phyloP scores from a whole-genome alignment of 2,329 filamentous ascomycete species.

The Pseudopyricularia javanii region DNA sequence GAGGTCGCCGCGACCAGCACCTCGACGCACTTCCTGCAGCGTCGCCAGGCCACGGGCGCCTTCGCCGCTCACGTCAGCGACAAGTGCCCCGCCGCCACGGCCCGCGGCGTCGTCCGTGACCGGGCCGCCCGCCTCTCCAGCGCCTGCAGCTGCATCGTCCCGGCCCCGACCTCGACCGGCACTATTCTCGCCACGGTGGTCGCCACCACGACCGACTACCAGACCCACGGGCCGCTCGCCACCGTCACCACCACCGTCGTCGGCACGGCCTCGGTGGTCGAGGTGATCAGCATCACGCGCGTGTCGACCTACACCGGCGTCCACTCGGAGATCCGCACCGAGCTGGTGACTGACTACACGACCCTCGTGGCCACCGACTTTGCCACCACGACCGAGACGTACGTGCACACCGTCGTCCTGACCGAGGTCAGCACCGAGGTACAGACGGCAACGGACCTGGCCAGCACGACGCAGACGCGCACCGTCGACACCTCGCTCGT shows the following conservation, averaged over 20 bases:
- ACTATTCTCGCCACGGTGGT: constrained; percentile 3
- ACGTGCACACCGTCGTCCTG: not conserved
- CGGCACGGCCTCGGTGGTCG: not conserved
- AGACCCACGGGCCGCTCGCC: not conserved
- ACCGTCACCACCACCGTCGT: not conserved
- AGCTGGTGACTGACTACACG: not conserved
- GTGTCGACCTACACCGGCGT: not conserved
- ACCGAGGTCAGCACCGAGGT: not conserved
- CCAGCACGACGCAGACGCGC: not conserved
- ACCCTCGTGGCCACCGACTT: not conserved
- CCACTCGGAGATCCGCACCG: not conserved
- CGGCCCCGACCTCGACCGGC: constrained; percentile 6
- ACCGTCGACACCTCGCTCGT: not conserved
- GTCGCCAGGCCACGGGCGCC: not conserved
- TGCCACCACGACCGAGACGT: not conserved
- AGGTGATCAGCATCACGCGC: not conserved
- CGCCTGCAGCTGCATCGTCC: constrained; percentile 15
- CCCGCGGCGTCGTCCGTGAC: not conserved
- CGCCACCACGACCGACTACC: not conserved
- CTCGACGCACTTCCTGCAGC: not conserved
- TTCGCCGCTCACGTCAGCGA: not conserved
- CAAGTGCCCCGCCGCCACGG: not conserved
- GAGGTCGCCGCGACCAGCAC: not conserved
- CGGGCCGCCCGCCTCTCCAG: constrained; percentile 10
- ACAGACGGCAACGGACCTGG: not conserved